phyloP scores from a whole-genome alignment of 768 basidiomycete species.

The Phanerodontia chrysosporium region DNA sequence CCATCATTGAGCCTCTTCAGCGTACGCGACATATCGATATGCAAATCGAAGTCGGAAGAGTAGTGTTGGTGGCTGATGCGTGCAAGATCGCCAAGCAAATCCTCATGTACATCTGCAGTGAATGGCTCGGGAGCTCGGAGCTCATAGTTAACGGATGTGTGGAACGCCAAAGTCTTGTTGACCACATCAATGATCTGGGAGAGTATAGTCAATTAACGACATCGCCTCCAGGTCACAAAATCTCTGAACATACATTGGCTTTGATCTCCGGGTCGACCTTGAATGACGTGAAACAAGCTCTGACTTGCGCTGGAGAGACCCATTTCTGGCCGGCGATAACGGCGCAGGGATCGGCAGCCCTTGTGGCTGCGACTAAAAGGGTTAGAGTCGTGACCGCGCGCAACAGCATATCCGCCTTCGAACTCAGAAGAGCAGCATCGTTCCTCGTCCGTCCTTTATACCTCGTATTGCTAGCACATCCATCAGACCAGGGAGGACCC shows the following conservation, averaged over 20 bases:
- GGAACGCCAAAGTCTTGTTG: slow-evolving; percentile 55
- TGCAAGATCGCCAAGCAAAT: slow-evolving; percentile 46
- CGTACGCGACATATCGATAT: slow-evolving; percentile 49
- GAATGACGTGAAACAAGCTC: slow-evolving; percentile 48
- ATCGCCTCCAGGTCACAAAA: background rate
- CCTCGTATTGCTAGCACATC: background rate
- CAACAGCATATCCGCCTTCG: background rate
- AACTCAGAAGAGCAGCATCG: background rate
- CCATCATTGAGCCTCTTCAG: slow-evolving; percentile 56
- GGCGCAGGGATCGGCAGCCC: slow-evolving; percentile 45
- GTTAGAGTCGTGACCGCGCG: background rate
- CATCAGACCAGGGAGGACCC: background rate
- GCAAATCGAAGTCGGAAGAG: slow-evolving; percentile 49
- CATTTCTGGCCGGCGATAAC: slow-evolving; percentile 51
- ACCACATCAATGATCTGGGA: slow-evolving; percentile 51
- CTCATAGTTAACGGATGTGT: slow-evolving; percentile 60
- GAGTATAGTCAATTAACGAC: background rate
- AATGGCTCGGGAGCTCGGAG: slow-evolving; percentile 51
- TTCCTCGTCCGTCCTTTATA: background rate
- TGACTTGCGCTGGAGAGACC: slow-evolving; percentile 47
- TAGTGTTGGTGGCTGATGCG: slow-evolving; percentile 42
- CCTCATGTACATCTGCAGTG: slow-evolving; percentile 50
- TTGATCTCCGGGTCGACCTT: slow-evolving; percentile 43
- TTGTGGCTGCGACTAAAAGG: slow-evolving; percentile 1
- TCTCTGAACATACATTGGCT: slow-evolving; percentile 39